Evolutionary conservation across 306 rosid species (phyloP), one percentile per base, ranked within the genome.

Genomic region (Vigna trinervia): DNA sequence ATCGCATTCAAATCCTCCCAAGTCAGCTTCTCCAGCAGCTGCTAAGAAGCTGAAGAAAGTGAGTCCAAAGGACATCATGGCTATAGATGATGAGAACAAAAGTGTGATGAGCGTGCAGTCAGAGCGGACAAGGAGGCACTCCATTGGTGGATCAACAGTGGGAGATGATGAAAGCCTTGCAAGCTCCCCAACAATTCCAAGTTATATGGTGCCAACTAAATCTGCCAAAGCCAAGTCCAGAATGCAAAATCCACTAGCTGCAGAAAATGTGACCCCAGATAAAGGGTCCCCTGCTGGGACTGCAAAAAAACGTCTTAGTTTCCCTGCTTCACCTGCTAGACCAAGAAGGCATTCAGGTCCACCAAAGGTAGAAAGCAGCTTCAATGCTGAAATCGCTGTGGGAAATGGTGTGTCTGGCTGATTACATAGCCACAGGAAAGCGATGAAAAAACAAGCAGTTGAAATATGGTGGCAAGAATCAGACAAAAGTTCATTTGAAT

Each of bases 161-260:
- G 86, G 89, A 82, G 98, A 92, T 73, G 90, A 90, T 6, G 95
- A 87, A 65, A 89, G 96, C 78, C 87, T 92, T 17, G 95, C 87
- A 26, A 88, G 93, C 87, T 88, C 92, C 75, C 85, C 85, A 41
- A 66, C 95, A 10, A 73, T 92, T 74, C 97, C 96, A 1, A 92
- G 96, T 86, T 95, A 95, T 88, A 95, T 92, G 97, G 89, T 90
- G 61, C 88, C 95, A 28, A 90, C 98, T 38, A 84, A 88, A 80
- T 95, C 97, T 26, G 93, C 97, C 46, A 91, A 88, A 85, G 97
- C 97, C 0, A 95, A 89, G 91, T 87, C 97, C 26, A 87, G 87
- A 84, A 63, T 86, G 80, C 93, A 88, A 54, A 89, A 94, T 78
- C 97, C 94, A 41, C 59, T 84, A 20, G 87, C 80, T 22, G 70